Base-by-base conservation (phyloP, 257 asterid genomes). In the Petunia secreta region DNA sequence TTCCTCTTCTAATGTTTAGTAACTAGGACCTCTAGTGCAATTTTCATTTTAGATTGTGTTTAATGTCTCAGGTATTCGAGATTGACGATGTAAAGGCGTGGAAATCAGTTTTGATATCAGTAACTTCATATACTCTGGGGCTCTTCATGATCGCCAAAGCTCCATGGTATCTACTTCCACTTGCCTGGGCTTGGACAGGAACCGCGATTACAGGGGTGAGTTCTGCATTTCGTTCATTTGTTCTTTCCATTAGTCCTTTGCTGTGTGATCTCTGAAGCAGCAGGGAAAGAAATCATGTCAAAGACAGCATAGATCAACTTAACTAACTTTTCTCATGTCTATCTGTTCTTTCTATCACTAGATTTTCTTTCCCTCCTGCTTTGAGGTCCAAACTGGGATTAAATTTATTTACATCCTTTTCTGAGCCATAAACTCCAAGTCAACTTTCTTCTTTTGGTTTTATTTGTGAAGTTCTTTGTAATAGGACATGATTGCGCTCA, bases 151-250 rank as follows among this genome's bases (percentile, higher is more conserved):
- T 96, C 81, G 90, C 98, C 82, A 95, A 95, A 89, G 85, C 97
- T 43, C 97, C 99, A 25, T 94, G 98, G 99, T 96, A 93, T 88
- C 90, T 96, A n/a, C 98, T 96, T 88, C 99, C 99, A 39, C 85
- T 96, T 43, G 97, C 99, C 80, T 96, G 98, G 99, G 97, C 98
- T 79, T 96, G 97, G 97, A 92, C 99, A 7, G 99, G 99, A 81
- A 96, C 99, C 62, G 98, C 99, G 25, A 71, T 96, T 74, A 96
- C 99, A 1, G 99, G 99, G 95, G 98, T 95, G 66, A 81, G 97
- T 86, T 83, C 83, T 75, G 57, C 44, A 16, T 48, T 15, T 69
- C 52, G 74, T 9, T 68, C 34, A 15, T 53, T 40, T 63, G 1
- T 63, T 62, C 34, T 64, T 44, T 48, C 62, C 62, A 13, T 52